phyloP scores from a whole-genome alignment of 345 rosid genomes.

The Brassica napus region Da-Ae NC_063448.1:2005001-2005500 shows the following conservation, averaged over 20 bases:
- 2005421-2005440: constrained; percentile 11
- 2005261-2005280: constrained; percentile 22
- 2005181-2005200: constrained; percentile 30
- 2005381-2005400: constrained; percentile 23
- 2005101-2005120: constrained; percentile 15
- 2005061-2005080: constrained; percentile 25
- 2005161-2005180: constrained; percentile 26
- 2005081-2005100: constrained; percentile 17
- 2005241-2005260: constrained; percentile 30
- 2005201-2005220: constrained; percentile 12
- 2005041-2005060: constrained; percentile 42
- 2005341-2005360: constrained; percentile 18
- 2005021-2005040: constrained; percentile 40
- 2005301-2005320: constrained; percentile 32
- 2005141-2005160: constrained; percentile 27
- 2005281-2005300: constrained; percentile 22
- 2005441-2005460: constrained; percentile 4
- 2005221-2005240: constrained; percentile 26
- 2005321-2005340: constrained; percentile 30
- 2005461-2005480: constrained; percentile 17
- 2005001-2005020: constrained; percentile 37
- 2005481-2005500: constrained; percentile 14
- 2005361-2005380: constrained; percentile 37
- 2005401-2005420: constrained; percentile 34
- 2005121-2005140: constrained; percentile 12